A percentile compares a stretch with the other conserved stretches of the same genome.
phyloP scores from a whole-genome alignment of 768 basidiomycete genomes.

The Mycena vitilis region DNA sequence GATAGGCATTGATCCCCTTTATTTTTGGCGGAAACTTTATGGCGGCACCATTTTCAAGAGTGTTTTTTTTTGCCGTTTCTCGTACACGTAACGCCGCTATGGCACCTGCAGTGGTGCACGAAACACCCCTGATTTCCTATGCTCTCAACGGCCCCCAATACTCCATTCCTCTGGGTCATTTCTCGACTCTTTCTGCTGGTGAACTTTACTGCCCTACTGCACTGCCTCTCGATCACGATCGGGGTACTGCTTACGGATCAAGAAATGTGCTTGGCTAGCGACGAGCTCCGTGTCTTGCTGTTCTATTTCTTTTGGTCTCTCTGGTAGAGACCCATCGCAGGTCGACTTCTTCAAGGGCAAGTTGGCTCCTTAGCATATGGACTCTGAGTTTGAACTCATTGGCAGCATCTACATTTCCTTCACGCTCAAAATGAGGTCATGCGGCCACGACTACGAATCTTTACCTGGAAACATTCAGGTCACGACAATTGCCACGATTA shows the following conservation, averaged over 20 bases:
- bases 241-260: not conserved
- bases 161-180: no score
- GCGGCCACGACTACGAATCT: slow-evolving; percentile 1
- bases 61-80: no score
- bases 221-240: not conserved
- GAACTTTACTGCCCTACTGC: no score
- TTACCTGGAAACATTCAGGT: not conserved
- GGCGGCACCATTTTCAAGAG: no score
- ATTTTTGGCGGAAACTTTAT: no score
- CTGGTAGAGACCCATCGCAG: slow-evolving; percentile 31
- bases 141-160: no score
- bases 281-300: slow-evolving; percentile 1
- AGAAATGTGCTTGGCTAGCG: not conserved
- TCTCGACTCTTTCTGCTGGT: no score
- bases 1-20: no score
- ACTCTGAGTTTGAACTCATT: not conserved
- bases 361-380: not conserved
- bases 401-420: not conserved
- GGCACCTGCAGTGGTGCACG: no score
- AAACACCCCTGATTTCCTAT: no score
- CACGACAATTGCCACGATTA: slow-evolving; percentile 11
- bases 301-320: slow-evolving; percentile 22
- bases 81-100: no score
- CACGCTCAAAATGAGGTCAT: slow-evolving; percentile 13
- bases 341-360: slow-evolving; percentile 21